Evolutionary conservation across 768 basidiomycete genomes (phyloP), one percentile per base, ranked within the genome.

Genomic region (Xerocomellus intermedius): DNA sequence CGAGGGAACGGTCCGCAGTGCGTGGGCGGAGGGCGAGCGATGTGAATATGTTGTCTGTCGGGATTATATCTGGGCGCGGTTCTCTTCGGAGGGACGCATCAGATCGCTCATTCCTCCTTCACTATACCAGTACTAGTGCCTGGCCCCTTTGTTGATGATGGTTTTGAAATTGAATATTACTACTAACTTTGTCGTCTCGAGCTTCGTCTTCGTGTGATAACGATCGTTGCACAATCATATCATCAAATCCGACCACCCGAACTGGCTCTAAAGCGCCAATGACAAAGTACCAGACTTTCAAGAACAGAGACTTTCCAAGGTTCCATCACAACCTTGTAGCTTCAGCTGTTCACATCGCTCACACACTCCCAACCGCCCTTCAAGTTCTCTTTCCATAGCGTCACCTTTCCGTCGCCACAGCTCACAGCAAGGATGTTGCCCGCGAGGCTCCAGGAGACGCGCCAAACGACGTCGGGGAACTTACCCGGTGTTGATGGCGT

Each of bases 391-490:
- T 99, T 99, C 96, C 97, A 99, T 47, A 98, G 76, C 8, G 91
- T 94, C 21, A 99, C 96, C 74, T 97, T 98, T 13, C 97, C 96
- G 67, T 99, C 97, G 10, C 94, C 95, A 71, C 94, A 96, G 70
- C 92, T 94, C 42, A 98, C 97, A 0, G 95, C 95, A 43, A 99
- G 79, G 48, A 99, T 82, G 67, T 98, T 98, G 17, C 96, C 96
- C 1, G 95, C 92, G 24, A 98, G 81, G 60, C 92, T 95, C 97
- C 97, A 99, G 42, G 91, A 93, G 33, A 98, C 94, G n/a, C 95
- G 83, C 97, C 96, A 99, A 24, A 98, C 94, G 5, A 94, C 93
- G 69, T 98, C 96, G 2, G 93, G 91, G 76, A 98, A 98, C 69
- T 89, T 94, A 22, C 90, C 90, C 16, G 82, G 73, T 68, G 71